A percentile compares a stretch with the other conserved stretches of the same genome.
Evolutionary conservation across 2,329 filamentous ascomycete species (phyloP).

Genomic region (Dothideomycetidae sp.): DNA sequence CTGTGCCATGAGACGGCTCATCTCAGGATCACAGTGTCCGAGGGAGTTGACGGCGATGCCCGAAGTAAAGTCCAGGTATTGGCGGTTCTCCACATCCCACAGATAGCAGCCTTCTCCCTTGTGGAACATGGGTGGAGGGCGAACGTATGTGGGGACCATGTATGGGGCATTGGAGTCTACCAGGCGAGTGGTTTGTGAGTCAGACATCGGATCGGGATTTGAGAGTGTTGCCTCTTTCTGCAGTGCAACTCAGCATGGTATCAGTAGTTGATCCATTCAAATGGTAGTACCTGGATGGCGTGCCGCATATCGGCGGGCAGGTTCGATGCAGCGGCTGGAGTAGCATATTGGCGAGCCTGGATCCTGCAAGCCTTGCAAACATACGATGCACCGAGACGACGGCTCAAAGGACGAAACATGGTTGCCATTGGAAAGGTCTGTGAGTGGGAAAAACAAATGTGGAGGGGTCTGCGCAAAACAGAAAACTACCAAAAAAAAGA

Average conservation of each 20-base stretch:
- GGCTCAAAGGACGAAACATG: constrained; percentile 6
- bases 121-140: constrained; percentile 78
- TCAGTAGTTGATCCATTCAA: constrained; percentile 9
- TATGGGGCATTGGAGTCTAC: constrained; percentile 64
- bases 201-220: constrained; percentile 57
- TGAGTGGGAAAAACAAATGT: background rate
- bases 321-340: constrained; percentile 27
- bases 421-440: constrained; percentile 2
- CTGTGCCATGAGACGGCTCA: constrained; percentile 59
- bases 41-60: constrained; percentile 92
- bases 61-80: constrained; percentile 87
- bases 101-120: constrained; percentile 76
- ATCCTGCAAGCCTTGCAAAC: constrained; percentile 1
- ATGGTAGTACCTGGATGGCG: constrained; percentile 30
- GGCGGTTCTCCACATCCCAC: constrained; percentile 77
- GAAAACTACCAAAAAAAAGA: background rate
- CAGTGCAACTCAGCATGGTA: constrained; percentile 11
- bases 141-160: constrained; percentile 93
- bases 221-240: constrained; percentile 40
- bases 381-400: constrained; percentile 2
- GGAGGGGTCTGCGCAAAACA: background rate
- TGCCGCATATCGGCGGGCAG: constrained; percentile 28
- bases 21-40: constrained; percentile 74
- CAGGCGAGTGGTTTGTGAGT: constrained; percentile 61
- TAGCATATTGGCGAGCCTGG: constrained; percentile 21